Conservation (phyloP, 305 asterid species). For the Salvia sclarea region DNA sequence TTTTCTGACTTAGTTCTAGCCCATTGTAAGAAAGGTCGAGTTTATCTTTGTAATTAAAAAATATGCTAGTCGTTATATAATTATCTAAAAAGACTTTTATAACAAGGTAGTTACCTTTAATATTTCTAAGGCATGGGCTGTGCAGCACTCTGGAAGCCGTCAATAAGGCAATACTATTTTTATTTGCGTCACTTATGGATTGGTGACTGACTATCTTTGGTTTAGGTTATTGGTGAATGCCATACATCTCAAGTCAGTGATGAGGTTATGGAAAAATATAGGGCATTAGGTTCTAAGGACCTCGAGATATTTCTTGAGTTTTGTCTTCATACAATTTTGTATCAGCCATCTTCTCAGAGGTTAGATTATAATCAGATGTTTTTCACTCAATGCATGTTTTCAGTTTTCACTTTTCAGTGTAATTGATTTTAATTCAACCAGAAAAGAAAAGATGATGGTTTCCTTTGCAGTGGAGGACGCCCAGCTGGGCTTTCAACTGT, state of each 20-base stretch:
- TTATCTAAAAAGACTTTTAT: neutral
- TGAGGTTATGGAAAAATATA: slow-evolving; percentile 59
- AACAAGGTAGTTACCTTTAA: neutral
- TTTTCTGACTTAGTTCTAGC: slow-evolving; percentile 8
- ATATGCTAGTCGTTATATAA: neutral
- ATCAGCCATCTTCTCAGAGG: slow-evolving; percentile 84
- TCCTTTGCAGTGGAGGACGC: slow-evolving; percentile 57
- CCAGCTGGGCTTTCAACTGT: slow-evolving; percentile 81
- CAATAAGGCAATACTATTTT: neutral
- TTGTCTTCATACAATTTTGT: slow-evolving; percentile 81
- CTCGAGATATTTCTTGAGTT: slow-evolving; percentile 75
- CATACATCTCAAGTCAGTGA: slow-evolving; percentile 67
- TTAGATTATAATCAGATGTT: slow-evolving; percentile 36
- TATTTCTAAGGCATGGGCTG: neutral
- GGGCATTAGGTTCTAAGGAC: slow-evolving; percentile 60
- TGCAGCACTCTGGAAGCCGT: slow-evolving; percentile 1
- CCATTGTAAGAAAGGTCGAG: neutral
- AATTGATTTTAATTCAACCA: slow-evolving; percentile 22
- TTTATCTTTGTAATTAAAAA: neutral
- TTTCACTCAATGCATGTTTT: slow-evolving; percentile 21
- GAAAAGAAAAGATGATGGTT: slow-evolving; percentile 36
- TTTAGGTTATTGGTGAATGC: slow-evolving; percentile 92
- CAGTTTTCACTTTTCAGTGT: slow-evolving; percentile 14
- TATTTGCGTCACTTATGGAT: slow-evolving; percentile 27
- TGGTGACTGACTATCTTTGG: slow-evolving; percentile 31